A percentile compares a stretch with the other conserved stretches of the same genome.
Evolutionary conservation across 2,329 filamentous ascomycete species (phyloP).

Genomic region (Nakataea oryzae): DNA sequence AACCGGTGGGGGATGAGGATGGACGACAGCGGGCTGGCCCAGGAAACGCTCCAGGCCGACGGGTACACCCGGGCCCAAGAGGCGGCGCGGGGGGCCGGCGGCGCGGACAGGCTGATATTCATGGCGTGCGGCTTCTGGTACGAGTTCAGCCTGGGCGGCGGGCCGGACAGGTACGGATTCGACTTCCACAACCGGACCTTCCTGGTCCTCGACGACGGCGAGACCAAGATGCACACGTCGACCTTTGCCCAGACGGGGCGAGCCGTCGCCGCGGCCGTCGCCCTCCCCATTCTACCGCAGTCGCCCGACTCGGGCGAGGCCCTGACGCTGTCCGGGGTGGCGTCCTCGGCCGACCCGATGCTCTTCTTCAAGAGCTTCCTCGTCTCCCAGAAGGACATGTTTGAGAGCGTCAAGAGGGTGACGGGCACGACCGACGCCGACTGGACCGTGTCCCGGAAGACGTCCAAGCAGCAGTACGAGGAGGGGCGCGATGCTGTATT

Average conservation of each 20-base stretch:
- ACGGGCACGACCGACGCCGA: slow-evolving; percentile 43
- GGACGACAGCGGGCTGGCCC: slow-evolving; percentile 22
- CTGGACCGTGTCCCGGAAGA: slow-evolving; percentile 43
- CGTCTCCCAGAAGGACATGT: slow-evolving; percentile 51
- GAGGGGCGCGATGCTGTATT: slow-evolving; percentile 34
- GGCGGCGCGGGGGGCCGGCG: slow-evolving; percentile 22
- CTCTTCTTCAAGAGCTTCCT: slow-evolving; percentile 46
- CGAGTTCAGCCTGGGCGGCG: slow-evolving; percentile 32
- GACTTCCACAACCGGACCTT: slow-evolving; percentile 30
- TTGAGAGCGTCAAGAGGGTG: slow-evolving; percentile 46
- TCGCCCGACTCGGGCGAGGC: slow-evolving; percentile 23
- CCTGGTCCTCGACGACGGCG: slow-evolving; percentile 44
- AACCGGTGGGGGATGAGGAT: slow-evolving; percentile 35
- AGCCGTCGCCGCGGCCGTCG: slow-evolving; percentile 39
- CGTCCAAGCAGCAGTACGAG: slow-evolving; percentile 31
- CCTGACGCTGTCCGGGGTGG: slow-evolving; percentile 25
- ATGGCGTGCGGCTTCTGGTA: slow-evolving; percentile 42
- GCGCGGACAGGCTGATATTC: slow-evolving; percentile 29
- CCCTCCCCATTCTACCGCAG: slow-evolving; percentile 26
- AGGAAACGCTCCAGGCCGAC: slow-evolving; percentile 18
- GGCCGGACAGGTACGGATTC: slow-evolving; percentile 31
- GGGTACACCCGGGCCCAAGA: slow-evolving; percentile 16
- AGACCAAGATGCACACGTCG: slow-evolving; percentile 39
- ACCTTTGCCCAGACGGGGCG: slow-evolving; percentile 47
- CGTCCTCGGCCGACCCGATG: slow-evolving; percentile 28